A percentile compares a stretch with the other conserved stretches of the same genome.
These are phyloP conservation scores for Pseudomassariella vexata DNA, from an alignment of 2,329 filamentous ascomycete species.

Conservation along the genomic window DNA sequence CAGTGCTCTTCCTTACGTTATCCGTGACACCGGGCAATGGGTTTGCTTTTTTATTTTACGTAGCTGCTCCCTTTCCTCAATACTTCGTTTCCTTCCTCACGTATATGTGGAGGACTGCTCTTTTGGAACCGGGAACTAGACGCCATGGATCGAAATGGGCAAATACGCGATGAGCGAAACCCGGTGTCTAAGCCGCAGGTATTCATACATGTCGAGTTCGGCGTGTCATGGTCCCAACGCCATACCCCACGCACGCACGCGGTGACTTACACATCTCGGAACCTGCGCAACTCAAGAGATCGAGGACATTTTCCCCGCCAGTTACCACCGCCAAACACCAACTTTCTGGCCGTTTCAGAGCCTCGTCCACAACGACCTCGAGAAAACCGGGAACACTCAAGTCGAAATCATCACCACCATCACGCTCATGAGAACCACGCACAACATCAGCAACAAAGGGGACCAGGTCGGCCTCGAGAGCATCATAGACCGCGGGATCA, in stretches of 20 bases:
- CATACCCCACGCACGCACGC: slow-evolving; percentile 37
- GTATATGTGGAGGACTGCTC: slow-evolving; percentile 18
- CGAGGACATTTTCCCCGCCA: slow-evolving; percentile 38
- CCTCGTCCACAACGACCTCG: slow-evolving; percentile 20
- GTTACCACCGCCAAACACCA: slow-evolving; percentile 37
- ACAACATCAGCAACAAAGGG: slow-evolving; percentile 8
- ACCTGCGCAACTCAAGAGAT: slow-evolving; percentile 32
- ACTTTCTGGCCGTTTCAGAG: slow-evolving; percentile 30
- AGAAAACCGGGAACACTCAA: slow-evolving; percentile 11
- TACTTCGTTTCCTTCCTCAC: slow-evolving; percentile 6
- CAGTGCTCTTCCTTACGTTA: no score
- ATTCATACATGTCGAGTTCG: slow-evolving; percentile 47
- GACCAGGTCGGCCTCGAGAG: slow-evolving; percentile 12
- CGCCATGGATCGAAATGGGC: slow-evolving; percentile 18
- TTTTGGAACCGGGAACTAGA: no score
- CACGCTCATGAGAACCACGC: slow-evolving; percentile 2
- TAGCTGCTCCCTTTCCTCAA: no score
- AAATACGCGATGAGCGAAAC: slow-evolving; percentile 19
- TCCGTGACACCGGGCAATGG: no score
- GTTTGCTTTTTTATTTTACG: no score
- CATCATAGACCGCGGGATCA: slow-evolving; percentile 11
- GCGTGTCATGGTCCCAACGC: slow-evolving; percentile 42
- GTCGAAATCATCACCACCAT: slow-evolving; percentile 13
- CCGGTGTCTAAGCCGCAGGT: slow-evolving; percentile 33
- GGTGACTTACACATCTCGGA: slow-evolving; percentile 41